Base-by-base conservation (phyloP, 2,329 filamentous ascomycete genomes). In the Saccharata proteae region DNA sequence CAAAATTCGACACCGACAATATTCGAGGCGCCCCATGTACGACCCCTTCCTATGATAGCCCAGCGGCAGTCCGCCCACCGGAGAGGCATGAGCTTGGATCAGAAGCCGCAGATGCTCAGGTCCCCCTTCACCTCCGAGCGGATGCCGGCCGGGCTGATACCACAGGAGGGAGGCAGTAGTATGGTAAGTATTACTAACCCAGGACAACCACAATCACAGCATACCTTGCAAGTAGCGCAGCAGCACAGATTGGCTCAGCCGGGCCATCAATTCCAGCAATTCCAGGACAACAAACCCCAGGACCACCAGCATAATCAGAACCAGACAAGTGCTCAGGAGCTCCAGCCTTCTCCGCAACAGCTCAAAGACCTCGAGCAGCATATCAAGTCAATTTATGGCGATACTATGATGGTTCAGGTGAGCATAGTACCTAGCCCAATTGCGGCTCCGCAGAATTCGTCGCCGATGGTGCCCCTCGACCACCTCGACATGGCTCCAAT, bases 181-280 rank as follows among this genome's bases (percentile, higher is more conserved):
- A 59, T 57, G 50, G 60, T 66, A 65, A 67, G 62, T 63, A 66
- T 55, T 57, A 69, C 65, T 69, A 69, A 70, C 65, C 49, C 57
- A 66, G 65, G 64, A 69, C 60, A 64, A 61, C 64, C 61, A 58
- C 57, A 69, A 21, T 29, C 24, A 62, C 80, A 86, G 72, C 79
- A 84, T 71, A 69, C 74, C 64, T 71, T 84, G 77, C 80, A 78
- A 78, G 80, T 82, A 81, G 71, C 79, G 76, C 83, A 88, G 74
- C 75, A 82, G 77, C 81, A 85, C 67, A 74, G 74, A 71, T 71
- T 75, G 71, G 72, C 73, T 72, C 76, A 80, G 74, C 79, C 79
- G 74, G 77, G 79, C 71, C 67, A 58, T 49, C 55, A 61, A 38
- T 51, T 50, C 30, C 34, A 37, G 32, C 49, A 49, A 47, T 50